Conservation (phyloP, 2,329 filamentous ascomycete genomes). For the Fusarium penzigii region DNA sequence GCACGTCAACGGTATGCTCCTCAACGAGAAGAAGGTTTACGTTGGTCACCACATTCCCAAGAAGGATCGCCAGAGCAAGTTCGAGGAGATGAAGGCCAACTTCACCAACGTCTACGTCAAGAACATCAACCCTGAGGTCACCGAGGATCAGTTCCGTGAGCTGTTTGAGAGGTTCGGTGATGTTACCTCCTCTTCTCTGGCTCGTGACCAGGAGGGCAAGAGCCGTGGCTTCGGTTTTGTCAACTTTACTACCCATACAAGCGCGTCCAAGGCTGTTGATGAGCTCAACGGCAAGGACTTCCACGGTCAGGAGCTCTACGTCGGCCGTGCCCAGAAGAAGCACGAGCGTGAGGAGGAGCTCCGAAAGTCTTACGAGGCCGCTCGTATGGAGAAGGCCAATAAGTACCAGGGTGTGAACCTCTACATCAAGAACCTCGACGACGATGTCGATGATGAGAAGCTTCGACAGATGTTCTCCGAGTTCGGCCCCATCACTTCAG, state of each 20-base stretch:
- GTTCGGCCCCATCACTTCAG: constrained; percentile 94
- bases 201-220: constrained; percentile 86
- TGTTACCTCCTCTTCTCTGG: constrained; percentile 93
- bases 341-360: constrained; percentile 99
- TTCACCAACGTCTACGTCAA: constrained; percentile 99
- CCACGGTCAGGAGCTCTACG: constrained; percentile 93
- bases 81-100: constrained; percentile 99
- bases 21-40: constrained; percentile 99
- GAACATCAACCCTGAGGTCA: constrained; percentile 84
- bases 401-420: constrained; percentile 99
- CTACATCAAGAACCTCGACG: constrained; percentile 98
- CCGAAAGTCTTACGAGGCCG: constrained; percentile 97
- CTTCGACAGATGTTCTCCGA: constrained; percentile 89
- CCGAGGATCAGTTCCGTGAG: constrained; percentile 91
- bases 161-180: constrained; percentile 91
- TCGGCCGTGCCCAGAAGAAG: constrained; percentile 99
- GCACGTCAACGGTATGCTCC: constrained; percentile 98
- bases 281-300: constrained; percentile 90
- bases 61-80: constrained; percentile 99
- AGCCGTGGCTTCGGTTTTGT: constrained; percentile 95
- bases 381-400: constrained; percentile 95
- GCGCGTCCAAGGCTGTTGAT: constrained; percentile 82
- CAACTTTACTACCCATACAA: constrained; percentile 92
- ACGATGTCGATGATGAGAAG: constrained; percentile 97
- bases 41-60: constrained; percentile 99